Percentiles rank a stretch among this genome's conserved stretches.
phyloP scores from a whole-genome alignment of 202 grass and related monocot genomes.

The Zizania palustris region DNA sequence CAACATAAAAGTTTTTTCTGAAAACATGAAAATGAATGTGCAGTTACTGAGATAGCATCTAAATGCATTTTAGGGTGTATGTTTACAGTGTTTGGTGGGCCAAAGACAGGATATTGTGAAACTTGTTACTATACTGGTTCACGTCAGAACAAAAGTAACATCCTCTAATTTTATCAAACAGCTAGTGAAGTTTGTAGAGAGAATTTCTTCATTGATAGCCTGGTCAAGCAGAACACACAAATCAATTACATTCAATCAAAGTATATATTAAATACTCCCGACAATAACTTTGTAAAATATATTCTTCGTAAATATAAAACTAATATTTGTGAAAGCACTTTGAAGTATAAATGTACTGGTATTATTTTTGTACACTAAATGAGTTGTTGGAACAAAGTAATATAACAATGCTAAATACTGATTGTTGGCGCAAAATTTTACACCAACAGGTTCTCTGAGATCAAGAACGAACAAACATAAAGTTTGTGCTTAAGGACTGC shows the following conservation, averaged over 20 bases:
- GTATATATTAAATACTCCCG: no score
- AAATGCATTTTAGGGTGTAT: slow-evolving; percentile 6
- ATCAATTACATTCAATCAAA: no score
- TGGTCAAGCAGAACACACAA: slow-evolving; percentile 41
- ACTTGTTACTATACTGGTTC: neutral
- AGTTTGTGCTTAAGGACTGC: no score
- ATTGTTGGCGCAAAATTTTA: no score
- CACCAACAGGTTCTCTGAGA: no score
- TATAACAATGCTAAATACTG: neutral
- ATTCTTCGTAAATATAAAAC: neutral
- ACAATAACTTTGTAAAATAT: no score
- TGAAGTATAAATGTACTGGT: neutral
- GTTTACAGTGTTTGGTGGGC: neutral
- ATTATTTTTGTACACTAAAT: neutral
- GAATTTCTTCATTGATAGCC: slow-evolving; percentile 64
- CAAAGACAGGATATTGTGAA: neutral
- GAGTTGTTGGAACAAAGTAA: slow-evolving; percentile 3
- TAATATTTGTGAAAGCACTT: neutral
- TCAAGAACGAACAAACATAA: no score
- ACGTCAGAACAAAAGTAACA: slow-evolving; percentile 31
- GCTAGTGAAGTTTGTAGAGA: slow-evolving; percentile 55
- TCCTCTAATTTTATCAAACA: slow-evolving; percentile 66
- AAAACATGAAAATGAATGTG: slow-evolving; percentile 10
- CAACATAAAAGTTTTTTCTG: neutral
- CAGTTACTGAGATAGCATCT: neutral